These are phyloP conservation scores for Penicillium sp. DNA, from an alignment of 2,329 filamentous ascomycete genomes.

Conservation along the genomic window DNA sequence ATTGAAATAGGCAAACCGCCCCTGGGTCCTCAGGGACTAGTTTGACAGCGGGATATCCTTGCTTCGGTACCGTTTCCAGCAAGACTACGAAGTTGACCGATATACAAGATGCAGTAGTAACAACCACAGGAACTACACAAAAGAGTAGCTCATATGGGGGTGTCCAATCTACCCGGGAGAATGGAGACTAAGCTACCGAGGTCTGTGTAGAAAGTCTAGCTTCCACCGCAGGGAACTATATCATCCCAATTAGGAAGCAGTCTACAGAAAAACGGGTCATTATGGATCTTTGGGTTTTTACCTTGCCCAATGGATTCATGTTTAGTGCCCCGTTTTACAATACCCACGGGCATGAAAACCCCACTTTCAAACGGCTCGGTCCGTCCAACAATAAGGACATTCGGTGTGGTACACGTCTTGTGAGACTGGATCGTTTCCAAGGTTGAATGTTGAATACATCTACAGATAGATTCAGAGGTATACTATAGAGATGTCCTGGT, in stretches of 20 bases:
- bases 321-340: no score
- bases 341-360: no score
- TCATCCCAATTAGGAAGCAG: slow-evolving; percentile 2
- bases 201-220: not conserved
- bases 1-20: not conserved
- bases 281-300: not conserved
- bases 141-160: no score
- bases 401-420: not conserved
- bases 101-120: slow-evolving; percentile 5
- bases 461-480: no score
- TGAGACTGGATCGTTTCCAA: not conserved
- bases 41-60: not conserved
- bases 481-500: no score
- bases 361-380: slow-evolving; percentile 4
- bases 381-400: not conserved
- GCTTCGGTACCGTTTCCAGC: no score
- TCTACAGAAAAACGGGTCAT: slow-evolving; percentile 2
- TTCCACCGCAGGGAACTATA: not conserved
- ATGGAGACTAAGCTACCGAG: not conserved
- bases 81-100: not conserved
- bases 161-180: not conserved
- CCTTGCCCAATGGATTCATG: no score
- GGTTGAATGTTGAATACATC: no score
- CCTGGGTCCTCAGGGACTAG: not conserved
- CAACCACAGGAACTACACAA: not conserved